Evolutionary conservation across 2,329 filamentous ascomycete genomes (phyloP), one percentile per base, ranked within the genome.

Genomic region (Fusarium torulosum): DNA sequence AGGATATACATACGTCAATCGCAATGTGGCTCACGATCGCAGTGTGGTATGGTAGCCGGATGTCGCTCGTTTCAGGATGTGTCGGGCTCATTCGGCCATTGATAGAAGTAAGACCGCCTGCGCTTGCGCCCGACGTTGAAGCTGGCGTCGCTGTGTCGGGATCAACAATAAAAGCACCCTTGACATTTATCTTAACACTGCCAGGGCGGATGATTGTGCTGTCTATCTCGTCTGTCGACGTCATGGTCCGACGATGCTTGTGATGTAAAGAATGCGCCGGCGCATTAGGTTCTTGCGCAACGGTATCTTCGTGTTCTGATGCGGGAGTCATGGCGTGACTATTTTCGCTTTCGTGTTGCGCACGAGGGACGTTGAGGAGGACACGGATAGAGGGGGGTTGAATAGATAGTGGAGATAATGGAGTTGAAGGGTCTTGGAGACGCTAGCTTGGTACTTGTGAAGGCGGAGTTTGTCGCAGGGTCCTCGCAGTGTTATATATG

Each of bases 21-120:
- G 96, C 96, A 72, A 99, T 93, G 83, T 99, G 96, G 82, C 94
- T 97, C 71, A 99, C 95, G 10, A 97, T 90, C 13, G 92, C 91
- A 14, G 93, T 97, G 80, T 99, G 96, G 79, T 98, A 96, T 27
- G 96, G 96, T 61, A 99, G 83, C n/a, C 96, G 87, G 73, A 99
- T 99, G 77, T 97, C 96, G 76, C 93, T 94, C 58, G 92, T 94
- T 78, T 96, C 93, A 78, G 87, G 78, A 73, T 85, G 78, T 70
- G 82, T 78, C 63, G 84, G 83, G 64, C 82, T 82, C 51, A 79
- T 79, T 57, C 82, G 79, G 41, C 82, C 84, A 66, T 81, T 84
- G 38, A 71, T 71, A 2, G 53, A 62, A 38, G 58, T 53, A 53
- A 53, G 42, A 19, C 46, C 61, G 19, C 65, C 71, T 41, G 74